Percentiles rank a stretch among this genome's conserved stretches.
Evolutionary conservation across 2,329 filamentous ascomycete species (phyloP).

Genomic region (Davidsoniella eucalypti): DNA sequence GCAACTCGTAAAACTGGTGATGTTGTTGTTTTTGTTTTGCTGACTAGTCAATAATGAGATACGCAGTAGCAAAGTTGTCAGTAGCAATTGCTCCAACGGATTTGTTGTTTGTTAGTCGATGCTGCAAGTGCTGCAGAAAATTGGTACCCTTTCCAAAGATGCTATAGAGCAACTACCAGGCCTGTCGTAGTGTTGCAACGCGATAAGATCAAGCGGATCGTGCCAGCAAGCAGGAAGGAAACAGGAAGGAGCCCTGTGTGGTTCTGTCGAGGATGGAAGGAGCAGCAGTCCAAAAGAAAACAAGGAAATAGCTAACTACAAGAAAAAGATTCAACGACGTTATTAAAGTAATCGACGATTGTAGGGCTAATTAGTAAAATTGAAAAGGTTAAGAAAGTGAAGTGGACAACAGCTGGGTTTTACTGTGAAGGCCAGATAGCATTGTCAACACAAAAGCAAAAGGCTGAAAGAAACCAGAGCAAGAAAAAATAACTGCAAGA

Average conservation of each 20-base stretch:
- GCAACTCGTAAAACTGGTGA: neutral
- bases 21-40: neutral
- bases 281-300: neutral
- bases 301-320: neutral
- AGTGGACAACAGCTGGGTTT: too few species aligned
- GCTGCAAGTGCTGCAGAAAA: neutral
- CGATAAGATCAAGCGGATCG: constrained; percentile 5
- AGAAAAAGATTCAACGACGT: too few species aligned
- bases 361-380: too few species aligned
- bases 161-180: neutral
- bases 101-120: neutral
- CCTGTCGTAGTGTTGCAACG: neutral
- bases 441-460: too few species aligned
- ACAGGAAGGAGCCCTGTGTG: neutral
- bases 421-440: too few species aligned
- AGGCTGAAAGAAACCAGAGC: too few species aligned
- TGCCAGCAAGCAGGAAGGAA: neutral
- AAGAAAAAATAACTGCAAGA: too few species aligned
- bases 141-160: neutral
- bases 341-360: too few species aligned
- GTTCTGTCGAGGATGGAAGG: neutral
- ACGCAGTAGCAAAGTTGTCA: neutral
- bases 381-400: too few species aligned
- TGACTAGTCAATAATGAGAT: neutral
- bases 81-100: neutral